Percentiles rank a stretch among this genome's conserved stretches.
Conservation (phyloP, 257 asterid species). For the Lycium barbarum region DNA sequence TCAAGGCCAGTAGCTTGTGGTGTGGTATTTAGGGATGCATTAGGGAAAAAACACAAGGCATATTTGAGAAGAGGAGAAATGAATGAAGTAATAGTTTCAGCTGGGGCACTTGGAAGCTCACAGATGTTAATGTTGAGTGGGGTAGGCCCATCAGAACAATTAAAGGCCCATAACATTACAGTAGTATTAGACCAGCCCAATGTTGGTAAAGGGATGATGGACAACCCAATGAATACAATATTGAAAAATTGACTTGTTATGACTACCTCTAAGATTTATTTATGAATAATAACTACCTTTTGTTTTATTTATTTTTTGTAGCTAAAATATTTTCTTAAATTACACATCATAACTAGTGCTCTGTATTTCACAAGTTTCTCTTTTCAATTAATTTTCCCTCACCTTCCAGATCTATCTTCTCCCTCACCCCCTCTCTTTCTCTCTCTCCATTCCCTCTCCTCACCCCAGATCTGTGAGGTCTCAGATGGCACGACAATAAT, state of each 20-base stretch:
- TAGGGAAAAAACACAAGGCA: conserved; percentile 66
- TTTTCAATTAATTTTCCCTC: no score
- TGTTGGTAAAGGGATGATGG: conserved; percentile 91
- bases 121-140: conserved; percentile 88
- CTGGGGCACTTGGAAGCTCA: conserved; percentile 97
- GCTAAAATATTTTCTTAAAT: no score
- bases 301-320: no score
- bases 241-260: conserved; percentile 21
- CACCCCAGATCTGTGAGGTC: no score
- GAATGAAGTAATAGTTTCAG: conserved; percentile 72
- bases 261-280: no score
- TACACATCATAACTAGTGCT: no score
- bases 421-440: no score
- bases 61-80: conserved; percentile 54
- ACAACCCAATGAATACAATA: conserved; percentile 93
- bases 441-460: no score
- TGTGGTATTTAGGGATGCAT: conserved; percentile 70
- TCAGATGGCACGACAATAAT: no score
- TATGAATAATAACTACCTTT: no score
- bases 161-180: conserved; percentile 59
- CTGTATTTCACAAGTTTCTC: no score
- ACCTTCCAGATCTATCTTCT: no score
- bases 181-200: conserved; percentile 69
- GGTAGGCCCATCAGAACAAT: conserved; percentile 65
- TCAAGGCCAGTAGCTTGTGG: conserved; percentile 67